Evolutionary conservation across 805 yeast genomes (phyloP).

Genomic region (Zygosaccharomyces pseudorouxii): DNA sequence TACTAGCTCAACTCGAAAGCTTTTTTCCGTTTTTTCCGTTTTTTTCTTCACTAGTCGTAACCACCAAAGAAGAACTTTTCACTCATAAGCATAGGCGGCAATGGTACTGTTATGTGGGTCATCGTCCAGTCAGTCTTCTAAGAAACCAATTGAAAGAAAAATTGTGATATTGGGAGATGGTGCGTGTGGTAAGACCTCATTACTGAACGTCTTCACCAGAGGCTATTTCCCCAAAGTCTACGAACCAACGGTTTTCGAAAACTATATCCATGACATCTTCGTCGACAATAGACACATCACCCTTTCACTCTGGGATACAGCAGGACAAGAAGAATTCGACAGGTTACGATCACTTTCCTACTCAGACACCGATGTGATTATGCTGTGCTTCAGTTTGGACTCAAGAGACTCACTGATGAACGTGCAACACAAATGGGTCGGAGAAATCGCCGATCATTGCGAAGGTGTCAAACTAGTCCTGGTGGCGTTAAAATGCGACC

Average conservation of each 20-base stretch:
- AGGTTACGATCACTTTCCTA: constrained; percentile 87
- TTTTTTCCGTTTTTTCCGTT: background rate
- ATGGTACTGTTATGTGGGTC: constrained; percentile 32
- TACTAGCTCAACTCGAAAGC: background rate
- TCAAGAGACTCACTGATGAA: constrained; percentile 91
- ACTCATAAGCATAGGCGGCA: background rate
- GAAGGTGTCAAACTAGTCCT: constrained; percentile 91
- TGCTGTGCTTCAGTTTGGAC: constrained; percentile 93
- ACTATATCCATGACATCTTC: constrained; percentile 94
- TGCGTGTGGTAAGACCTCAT: constrained; percentile 97
- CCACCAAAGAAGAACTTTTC: background rate
- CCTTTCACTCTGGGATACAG: constrained; percentile 95
- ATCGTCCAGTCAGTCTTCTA: constrained; percentile 22
- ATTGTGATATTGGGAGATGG: constrained; percentile 96
- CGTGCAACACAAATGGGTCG: constrained; percentile 94
- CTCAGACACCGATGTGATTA: constrained; percentile 93
- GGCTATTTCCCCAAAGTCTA: constrained; percentile 98
- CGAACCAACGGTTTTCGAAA: constrained; percentile 97
- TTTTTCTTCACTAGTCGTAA: background rate
- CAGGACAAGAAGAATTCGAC: constrained; percentile 98
- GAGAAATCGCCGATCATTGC: constrained; percentile 94
- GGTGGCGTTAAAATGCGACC: constrained; percentile 92
- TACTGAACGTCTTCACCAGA: constrained; percentile 89
- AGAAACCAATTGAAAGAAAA: constrained; percentile 67
- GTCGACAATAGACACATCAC: constrained; percentile 92